Conservation (phyloP, 352 stramenopile species). For the Ochromonadaceae sp. region DNA sequence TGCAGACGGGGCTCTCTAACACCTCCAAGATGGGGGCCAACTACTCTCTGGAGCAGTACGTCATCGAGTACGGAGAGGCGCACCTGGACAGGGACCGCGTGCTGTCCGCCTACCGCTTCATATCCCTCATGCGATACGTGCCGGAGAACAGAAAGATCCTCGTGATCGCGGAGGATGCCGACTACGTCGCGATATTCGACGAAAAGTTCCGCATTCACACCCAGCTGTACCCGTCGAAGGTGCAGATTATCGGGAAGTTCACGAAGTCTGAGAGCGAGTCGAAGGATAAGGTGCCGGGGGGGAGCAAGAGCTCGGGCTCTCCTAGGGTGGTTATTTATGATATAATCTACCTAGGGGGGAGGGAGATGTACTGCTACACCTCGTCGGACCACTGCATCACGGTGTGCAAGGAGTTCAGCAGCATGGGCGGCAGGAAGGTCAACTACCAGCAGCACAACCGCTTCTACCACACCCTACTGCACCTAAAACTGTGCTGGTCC, state of each 20-base stretch:
- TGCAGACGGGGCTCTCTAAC: slow-evolving; percentile 22
- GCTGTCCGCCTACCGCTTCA: neutral
- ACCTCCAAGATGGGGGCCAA: neutral
- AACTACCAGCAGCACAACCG: neutral
- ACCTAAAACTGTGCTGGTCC: slow-evolving; percentile 15
- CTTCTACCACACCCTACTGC: slow-evolving; percentile 6
- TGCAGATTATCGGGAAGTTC: neutral
- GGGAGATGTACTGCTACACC: neutral
- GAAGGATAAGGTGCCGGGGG: neutral
- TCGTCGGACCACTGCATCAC: slow-evolving; percentile 9
- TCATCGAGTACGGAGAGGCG: slow-evolving; percentile 16
- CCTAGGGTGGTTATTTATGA: slow-evolving; percentile 2
- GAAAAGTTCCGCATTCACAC: slow-evolving; percentile 6
- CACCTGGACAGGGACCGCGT: neutral
- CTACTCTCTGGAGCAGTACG: slow-evolving; percentile 2
- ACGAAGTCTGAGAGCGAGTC: neutral
- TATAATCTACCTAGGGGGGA: neutral
- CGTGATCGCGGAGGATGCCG: slow-evolving; percentile 1
- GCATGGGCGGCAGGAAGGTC: neutral
- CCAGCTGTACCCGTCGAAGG: slow-evolving; percentile 3
- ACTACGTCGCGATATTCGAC: slow-evolving; percentile 2
- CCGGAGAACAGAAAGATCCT: neutral
- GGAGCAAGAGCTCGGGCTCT: neutral
- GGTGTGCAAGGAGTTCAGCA: neutral
- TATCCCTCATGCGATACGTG: slow-evolving; percentile 8